Evolutionary conservation across 805 yeast species (phyloP).

Genomic region (Trichomonascus vanleenenianus): DNA sequence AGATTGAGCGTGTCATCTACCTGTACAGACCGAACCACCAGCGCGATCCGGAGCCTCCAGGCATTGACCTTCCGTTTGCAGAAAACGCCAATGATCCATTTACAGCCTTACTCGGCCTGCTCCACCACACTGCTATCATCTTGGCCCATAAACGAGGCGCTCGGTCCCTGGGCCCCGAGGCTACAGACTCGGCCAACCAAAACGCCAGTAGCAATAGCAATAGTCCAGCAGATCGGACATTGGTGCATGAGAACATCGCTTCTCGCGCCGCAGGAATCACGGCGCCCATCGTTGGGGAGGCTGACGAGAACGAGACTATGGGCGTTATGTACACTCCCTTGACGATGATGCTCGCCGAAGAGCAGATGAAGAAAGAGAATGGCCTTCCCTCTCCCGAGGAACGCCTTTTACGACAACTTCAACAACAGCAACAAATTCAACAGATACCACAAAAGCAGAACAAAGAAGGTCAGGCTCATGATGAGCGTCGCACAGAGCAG

Average conservation of each 20-base stretch:
- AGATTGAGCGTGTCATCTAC: conserved; percentile 32
- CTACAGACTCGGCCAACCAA: too few relatives aligned
- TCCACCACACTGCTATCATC: conserved; percentile 26
- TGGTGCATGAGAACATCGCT: conserved; percentile 12
- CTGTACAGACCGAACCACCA: conserved; percentile 30
- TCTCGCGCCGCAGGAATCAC: conserved; percentile 10
- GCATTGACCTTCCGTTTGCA: conserved; percentile 21
- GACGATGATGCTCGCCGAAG: conserved; percentile 17
- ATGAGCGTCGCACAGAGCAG: conserved; percentile 10
- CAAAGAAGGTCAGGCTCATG: not conserved
- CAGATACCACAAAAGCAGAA: not conserved
- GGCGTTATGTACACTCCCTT: conserved; percentile 14
- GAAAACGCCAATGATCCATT: conserved; percentile 21
- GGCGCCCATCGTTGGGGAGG: conserved; percentile 6
- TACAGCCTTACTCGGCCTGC: conserved; percentile 22
- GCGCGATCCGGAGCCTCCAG: conserved; percentile 14
- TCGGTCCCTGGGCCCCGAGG: too few relatives aligned
- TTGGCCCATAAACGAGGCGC: conserved; percentile 28
- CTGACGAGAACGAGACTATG: conserved; percentile 4
- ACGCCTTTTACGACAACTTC: not conserved
- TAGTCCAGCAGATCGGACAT: conserved; percentile 3
- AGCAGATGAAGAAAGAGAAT: conserved; percentile 6
- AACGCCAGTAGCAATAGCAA: not conserved
- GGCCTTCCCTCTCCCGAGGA: not conserved
- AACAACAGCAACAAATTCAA: not conserved